Evolutionary conservation across 164 flowering plant species (phyloP), one percentile per base, ranked within the genome.

Genomic region (Stephania cephalantha): DNA sequence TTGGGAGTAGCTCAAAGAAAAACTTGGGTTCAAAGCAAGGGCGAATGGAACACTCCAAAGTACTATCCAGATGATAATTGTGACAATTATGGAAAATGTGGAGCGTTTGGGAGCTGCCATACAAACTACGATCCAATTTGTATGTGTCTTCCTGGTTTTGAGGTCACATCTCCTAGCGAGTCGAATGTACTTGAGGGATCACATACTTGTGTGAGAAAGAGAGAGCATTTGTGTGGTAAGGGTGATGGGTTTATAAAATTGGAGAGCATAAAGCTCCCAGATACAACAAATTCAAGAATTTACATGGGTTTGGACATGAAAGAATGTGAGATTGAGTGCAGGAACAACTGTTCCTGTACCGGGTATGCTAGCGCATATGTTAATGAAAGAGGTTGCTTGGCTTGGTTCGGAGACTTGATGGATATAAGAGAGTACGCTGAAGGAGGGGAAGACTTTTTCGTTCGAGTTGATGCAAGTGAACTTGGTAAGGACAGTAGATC

Each of bases 71-170:
- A 15, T 5, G 65, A 42, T 7, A 58, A 2, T 8, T 76, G 78
- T 8, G 69, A 76, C 11, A 9, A 3, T 29, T 76, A 76, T 46
- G 29, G 20, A 45, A 30, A 9, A 15, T 76, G 78, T 45, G 78
- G 73, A 5, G n/a, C 30, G 25, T 69, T 31, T 29, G 69, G 73
- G 1, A 68, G 50, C n/a, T 71, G 78, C 10, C 48, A 52, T 30
- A 4, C 12, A 7, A 35, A 61, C 10, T 20, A 63, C 29, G 48
- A 30, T 7, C 42, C 71, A n/a, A 18, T 76, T 17, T 79, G 81
- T 46, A 15, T 35, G 29, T 75, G 78, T 45, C 69, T 75, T 12
- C 29, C 18, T 18, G 78, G 81, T 9, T 78, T 78, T 12, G n/a
- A 18, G 25, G 72, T 78, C 6, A 65, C n/a, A 6, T 78, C 69